A percentile compares a stretch with the other conserved stretches of the same genome.
Evolutionary conservation across 2,329 filamentous ascomycete genomes (phyloP).

Genomic region (Sphaerulina musiva): DNA sequence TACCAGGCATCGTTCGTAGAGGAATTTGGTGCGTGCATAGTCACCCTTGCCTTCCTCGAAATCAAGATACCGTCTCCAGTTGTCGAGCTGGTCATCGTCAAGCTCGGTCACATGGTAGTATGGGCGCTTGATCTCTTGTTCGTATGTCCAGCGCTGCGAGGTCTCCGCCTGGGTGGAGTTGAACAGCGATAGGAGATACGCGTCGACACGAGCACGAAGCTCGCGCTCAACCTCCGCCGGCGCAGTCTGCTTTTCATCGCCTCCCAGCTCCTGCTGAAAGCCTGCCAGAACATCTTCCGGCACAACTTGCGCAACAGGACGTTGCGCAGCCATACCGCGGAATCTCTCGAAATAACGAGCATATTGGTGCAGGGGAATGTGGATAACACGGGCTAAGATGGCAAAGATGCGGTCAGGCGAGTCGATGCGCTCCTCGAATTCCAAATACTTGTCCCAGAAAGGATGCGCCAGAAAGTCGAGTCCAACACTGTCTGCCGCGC

Average conservation of each 20-base stretch:
- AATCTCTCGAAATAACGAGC: conserved; percentile 91
- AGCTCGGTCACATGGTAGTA: conserved; percentile 96
- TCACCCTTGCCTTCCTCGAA: conserved; percentile 86
- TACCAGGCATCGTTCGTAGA: conserved; percentile 91
- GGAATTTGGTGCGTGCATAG: conserved; percentile 64
- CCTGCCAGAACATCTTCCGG: conserved; percentile 60
- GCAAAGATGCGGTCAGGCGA: conserved; percentile 76
- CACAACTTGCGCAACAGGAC: conserved; percentile 67
- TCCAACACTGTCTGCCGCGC: conserved; percentile 75
- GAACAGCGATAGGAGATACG: conserved; percentile 73
- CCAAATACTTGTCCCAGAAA: conserved; percentile 98
- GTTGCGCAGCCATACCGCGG: conserved; percentile 64
- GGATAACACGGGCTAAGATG: conserved; percentile 73
- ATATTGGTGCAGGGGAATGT: conserved; percentile 93
- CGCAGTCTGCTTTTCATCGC: conserved; percentile 59
- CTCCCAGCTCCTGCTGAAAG: conserved; percentile 65
- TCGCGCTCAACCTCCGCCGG: conserved; percentile 79
- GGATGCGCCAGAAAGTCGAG: conserved; percentile 90
- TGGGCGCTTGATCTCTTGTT: conserved; percentile 87
- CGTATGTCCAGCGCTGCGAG: conserved; percentile 88
- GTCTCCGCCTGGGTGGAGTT: conserved; percentile 77
- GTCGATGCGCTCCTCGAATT: conserved; percentile 89
- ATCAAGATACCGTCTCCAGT: conserved; percentile 95
- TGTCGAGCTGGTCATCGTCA: conserved; percentile 73
- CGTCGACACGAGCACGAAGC: conserved; percentile 71